A percentile compares a stretch with the other conserved stretches of the same genome.
These are phyloP conservation scores for Fusarium heterosporum DNA, from an alignment of 2,329 filamentous ascomycete genomes.

Conservation along the genomic window DNA sequence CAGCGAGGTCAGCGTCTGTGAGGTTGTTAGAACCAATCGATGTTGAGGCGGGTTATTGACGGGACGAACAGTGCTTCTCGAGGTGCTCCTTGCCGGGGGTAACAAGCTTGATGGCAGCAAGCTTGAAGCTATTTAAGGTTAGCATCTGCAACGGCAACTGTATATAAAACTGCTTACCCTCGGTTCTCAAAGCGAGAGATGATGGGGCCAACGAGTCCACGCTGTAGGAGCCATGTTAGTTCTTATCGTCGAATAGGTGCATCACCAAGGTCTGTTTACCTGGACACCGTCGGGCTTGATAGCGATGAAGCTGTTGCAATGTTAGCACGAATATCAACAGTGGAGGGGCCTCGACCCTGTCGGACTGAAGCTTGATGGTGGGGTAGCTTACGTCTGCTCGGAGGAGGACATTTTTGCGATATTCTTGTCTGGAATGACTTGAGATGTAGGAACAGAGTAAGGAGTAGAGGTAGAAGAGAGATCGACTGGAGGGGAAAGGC, in stretches of 20 bases:
- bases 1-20: slow-evolving; percentile 83
- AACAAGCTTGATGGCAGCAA: slow-evolving; percentile 95
- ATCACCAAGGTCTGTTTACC: slow-evolving; percentile 65
- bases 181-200: slow-evolving; percentile 98
- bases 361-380: slow-evolving; percentile 43
- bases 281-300: slow-evolving; percentile 99
- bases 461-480: slow-evolving; percentile 41
- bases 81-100: slow-evolving; percentile 93
- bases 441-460: slow-evolving; percentile 47
- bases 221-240: slow-evolving; percentile 65
- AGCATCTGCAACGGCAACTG: slow-evolving; percentile 23
- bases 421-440: slow-evolving; percentile 46
- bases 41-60: slow-evolving; percentile 12
- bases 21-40: slow-evolving; percentile 47
- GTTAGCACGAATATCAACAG: slow-evolving; percentile 41
- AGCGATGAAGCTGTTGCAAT: slow-evolving; percentile 88
- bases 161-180: slow-evolving; percentile 67
- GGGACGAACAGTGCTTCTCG: slow-evolving; percentile 85
- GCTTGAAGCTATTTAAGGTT: slow-evolving; percentile 81
- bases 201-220: slow-evolving; percentile 97
- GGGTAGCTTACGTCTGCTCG: slow-evolving; percentile 84
- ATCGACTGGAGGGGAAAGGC: slow-evolving; percentile 49
- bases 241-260: slow-evolving; percentile 2
- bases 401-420: slow-evolving; percentile 72
- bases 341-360: slow-evolving; percentile 38